Evolutionary conservation across 768 basidiomycete genomes (phyloP).

Genomic region (Pisolithus tinctorius): DNA sequence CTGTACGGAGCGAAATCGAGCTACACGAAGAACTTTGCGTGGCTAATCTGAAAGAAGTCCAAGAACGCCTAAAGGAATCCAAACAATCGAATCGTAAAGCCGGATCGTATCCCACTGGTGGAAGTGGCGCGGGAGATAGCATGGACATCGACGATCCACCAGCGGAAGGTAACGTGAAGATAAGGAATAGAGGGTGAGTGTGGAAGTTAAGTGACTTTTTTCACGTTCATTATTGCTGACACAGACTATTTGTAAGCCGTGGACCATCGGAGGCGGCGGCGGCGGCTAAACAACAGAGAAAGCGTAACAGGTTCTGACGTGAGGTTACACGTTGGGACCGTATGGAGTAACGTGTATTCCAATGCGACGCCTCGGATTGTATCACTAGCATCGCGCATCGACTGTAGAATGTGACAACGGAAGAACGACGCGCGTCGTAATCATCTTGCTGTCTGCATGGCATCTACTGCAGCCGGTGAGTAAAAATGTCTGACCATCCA

Average conservation of each 20-base stretch:
- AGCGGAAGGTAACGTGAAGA: constrained; percentile 32
- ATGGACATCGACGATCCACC: constrained; percentile 67
- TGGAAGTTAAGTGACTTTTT: not conserved
- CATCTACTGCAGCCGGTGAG: too few species aligned
- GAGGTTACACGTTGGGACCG: not conserved
- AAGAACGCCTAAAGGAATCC: constrained; percentile 56
- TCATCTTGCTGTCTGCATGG: too few species aligned
- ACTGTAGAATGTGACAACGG: too few species aligned
- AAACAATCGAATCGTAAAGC: constrained; percentile 27
- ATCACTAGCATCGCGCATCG: constrained; percentile 5
- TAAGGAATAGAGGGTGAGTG: constrained; percentile 59
- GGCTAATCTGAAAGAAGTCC: constrained; percentile 50
- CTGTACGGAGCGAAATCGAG: constrained; percentile 35
- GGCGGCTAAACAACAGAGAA: constrained; percentile 44
- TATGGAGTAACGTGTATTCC: not conserved
- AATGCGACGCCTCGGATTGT: not conserved
- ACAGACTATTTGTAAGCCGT: constrained; percentile 5
- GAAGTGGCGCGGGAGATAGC: constrained; percentile 22
- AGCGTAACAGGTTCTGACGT: constrained; percentile 49
- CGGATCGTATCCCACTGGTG: constrained; percentile 11
- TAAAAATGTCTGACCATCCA: too few species aligned
- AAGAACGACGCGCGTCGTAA: too few species aligned
- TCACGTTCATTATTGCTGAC: not conserved
- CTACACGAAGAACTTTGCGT: constrained; percentile 53
- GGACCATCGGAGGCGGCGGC: constrained; percentile 32